phyloP scores from a whole-genome alignment of 176 grass and related monocot species.

The Triticum timopheevii region DNA sequence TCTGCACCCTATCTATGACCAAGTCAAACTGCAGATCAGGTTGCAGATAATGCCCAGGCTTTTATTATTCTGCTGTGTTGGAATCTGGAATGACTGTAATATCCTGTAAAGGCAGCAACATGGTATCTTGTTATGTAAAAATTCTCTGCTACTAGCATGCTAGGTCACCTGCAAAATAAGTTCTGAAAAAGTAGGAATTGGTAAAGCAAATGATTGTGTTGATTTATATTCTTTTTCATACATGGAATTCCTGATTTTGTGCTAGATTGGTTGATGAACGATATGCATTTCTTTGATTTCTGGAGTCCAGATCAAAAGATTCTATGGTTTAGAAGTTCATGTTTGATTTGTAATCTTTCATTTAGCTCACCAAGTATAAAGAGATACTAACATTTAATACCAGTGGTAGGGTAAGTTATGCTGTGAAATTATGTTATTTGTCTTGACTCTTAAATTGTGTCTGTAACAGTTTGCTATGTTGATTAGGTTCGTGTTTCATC shows the following conservation, averaged over 20 bases:
- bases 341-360: slow-evolving; percentile 9
- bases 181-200: background rate
- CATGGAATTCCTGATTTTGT: background rate
- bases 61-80: slow-evolving; percentile 15
- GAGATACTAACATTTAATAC: slow-evolving; percentile 9
- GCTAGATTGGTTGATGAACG: background rate
- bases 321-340: background rate
- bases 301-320: slow-evolving; percentile 1
- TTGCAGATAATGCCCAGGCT: background rate
- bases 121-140: background rate
- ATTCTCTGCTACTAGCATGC: background rate
- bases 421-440: slow-evolving; percentile 12
- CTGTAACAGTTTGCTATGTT: slow-evolving; percentile 39
- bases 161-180: slow-evolving; percentile 4
- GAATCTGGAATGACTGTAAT: slow-evolving; percentile 2
- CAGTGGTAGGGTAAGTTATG: background rate
- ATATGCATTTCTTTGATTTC: background rate
- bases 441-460: slow-evolving; percentile 20
- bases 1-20: background rate
- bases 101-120: background rate
- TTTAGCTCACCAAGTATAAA: background rate
- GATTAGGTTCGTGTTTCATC: slow-evolving; percentile 78
- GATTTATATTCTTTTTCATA: background rate
- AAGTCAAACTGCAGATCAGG: background rate
- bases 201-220: background rate